Evolutionary conservation across 768 basidiomycete species (phyloP).

Genomic region (Leccinum ochraceum): DNA sequence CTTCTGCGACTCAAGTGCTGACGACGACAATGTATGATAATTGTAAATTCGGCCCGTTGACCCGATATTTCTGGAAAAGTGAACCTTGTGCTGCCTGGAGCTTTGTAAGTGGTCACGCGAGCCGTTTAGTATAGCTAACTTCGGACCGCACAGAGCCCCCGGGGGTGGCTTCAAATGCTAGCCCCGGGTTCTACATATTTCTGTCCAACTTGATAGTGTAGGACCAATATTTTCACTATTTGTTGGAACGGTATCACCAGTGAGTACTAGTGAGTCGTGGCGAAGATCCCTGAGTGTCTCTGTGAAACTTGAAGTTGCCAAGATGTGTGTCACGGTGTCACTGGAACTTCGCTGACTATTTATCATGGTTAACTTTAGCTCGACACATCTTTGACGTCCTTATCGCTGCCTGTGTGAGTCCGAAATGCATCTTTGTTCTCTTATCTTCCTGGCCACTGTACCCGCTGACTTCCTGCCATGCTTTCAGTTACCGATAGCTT

Average conservation of each 20-base stretch:
- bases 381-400: neutral
- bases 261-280: neutral
- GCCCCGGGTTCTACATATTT: neutral
- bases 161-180: neutral
- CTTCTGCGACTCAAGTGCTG: neutral
- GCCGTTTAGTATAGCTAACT: neutral
- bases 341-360: neutral
- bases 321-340: neutral
- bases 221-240: neutral
- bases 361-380: constrained; percentile 7
- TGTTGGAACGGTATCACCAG: neutral
- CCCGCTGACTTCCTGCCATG: constrained; percentile 13
- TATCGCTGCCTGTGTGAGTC: constrained; percentile 2
- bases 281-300: neutral
- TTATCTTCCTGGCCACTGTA: constrained; percentile 2
- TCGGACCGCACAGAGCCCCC: neutral
- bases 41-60: neutral
- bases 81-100: neutral
- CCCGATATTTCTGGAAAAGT: neutral
- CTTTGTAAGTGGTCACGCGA: neutral
- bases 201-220: neutral
- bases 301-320: neutral
- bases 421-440: neutral
- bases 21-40: neutral
- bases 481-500: constrained; percentile 5